Percentiles rank a stretch among this genome's conserved stretches.
Evolutionary conservation across 2,329 filamentous ascomycete species (phyloP).

Genomic region (Aureobasidium subglaciale): DNA sequence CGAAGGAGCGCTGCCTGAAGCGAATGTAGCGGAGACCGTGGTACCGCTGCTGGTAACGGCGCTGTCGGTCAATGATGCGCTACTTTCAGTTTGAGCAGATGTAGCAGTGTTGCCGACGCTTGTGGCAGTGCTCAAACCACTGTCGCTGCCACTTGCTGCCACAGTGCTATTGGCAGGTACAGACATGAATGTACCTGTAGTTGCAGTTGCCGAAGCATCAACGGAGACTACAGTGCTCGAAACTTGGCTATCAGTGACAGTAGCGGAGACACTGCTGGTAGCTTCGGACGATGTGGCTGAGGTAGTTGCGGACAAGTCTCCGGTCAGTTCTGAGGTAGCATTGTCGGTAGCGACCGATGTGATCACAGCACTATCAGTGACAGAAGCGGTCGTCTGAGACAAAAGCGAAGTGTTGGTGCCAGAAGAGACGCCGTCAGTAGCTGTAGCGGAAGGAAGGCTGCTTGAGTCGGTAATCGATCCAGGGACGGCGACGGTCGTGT

Average conservation of each 20-base stretch:
- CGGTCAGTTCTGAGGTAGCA: not conserved
- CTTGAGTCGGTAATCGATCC: conserved; percentile 5
- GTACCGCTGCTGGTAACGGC: conserved; percentile 6
- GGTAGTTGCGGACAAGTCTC: not conserved
- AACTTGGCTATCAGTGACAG: not conserved
- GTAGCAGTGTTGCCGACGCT: not conserved
- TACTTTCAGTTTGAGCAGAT: conserved; percentile 4
- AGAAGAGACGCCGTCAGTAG: not conserved
- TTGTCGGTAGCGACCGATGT: not conserved
- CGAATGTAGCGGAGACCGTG: not conserved
- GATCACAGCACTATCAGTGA: not conserved
- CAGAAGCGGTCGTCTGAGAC: not conserved
- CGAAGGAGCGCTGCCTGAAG: not conserved
- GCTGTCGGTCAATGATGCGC: conserved; percentile 14
- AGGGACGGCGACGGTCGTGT: conserved; percentile 6
- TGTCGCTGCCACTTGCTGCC: not conserved
- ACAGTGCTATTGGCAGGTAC: conserved; percentile 1
- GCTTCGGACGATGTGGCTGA: not conserved
- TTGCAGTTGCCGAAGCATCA: not conserved
- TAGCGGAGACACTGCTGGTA: not conserved
- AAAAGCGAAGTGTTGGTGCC: not conserved
- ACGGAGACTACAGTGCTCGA: not conserved
- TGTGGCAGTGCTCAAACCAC: not conserved
- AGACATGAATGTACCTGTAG: conserved; percentile 4
- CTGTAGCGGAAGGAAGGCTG: not conserved